These are phyloP conservation scores for Ceratobasidium sp. DNA, from an alignment of 1,284 basidiomycete genomes.

Conservation along the genomic window DNA sequence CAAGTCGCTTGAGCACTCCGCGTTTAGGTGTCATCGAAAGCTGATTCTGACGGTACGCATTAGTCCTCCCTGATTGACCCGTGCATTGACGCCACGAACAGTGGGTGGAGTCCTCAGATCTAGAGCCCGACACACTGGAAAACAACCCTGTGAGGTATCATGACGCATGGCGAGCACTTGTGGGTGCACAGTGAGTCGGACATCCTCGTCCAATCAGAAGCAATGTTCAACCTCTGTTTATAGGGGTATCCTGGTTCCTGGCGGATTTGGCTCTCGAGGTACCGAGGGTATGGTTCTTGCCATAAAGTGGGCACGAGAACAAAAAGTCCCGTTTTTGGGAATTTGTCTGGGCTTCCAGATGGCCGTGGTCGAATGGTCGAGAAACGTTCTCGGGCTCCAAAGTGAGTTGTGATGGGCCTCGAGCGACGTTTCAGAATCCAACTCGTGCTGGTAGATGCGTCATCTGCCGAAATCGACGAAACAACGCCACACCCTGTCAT, in stretches of 20 bases:
- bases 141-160: slow-evolving; percentile 89
- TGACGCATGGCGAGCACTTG: slow-evolving; percentile 93
- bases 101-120: slow-evolving; percentile 98
- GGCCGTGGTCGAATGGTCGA: slow-evolving; percentile 94
- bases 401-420: slow-evolving; percentile 53
- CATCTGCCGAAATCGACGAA: slow-evolving; percentile 82
- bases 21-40: slow-evolving; percentile 88
- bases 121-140: slow-evolving; percentile 82
- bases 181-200: slow-evolving; percentile 85
- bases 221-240: background rate
- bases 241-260: slow-evolving; percentile 93
- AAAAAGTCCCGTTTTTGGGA: slow-evolving; percentile 93
- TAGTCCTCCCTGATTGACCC: slow-evolving; percentile 10
- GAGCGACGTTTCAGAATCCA: background rate
- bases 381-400: slow-evolving; percentile 79
- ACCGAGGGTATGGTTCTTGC: slow-evolving; percentile 98
- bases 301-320: slow-evolving; percentile 95
- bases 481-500: slow-evolving; percentile 72
- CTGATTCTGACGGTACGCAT: slow-evolving; percentile 60
- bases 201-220: background rate
- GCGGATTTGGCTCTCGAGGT: slow-evolving; percentile 92
- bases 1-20: slow-evolving; percentile 97
- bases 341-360: slow-evolving; percentile 99
- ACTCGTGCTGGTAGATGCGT: slow-evolving; percentile 66
- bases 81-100: slow-evolving; percentile 47